These are phyloP conservation scores for Pseudogymnoascus sp. DNA, from an alignment of 2,329 filamentous ascomycete genomes.

Conservation along the genomic window DNA sequence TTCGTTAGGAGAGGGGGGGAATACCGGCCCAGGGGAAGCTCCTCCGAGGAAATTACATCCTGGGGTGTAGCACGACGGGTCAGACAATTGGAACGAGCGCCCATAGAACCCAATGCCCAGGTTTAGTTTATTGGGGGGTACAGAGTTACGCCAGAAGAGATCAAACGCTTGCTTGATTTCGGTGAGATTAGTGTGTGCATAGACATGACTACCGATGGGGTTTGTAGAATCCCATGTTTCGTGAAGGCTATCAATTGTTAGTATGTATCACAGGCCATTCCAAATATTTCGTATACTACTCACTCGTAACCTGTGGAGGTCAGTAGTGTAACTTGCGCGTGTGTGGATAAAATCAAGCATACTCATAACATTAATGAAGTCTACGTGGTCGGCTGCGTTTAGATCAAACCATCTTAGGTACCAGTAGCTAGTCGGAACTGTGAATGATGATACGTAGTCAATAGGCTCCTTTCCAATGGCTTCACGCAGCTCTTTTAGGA, in stretches of 20 bases:
- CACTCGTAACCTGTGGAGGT: not conserved
- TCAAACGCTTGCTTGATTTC: slow-evolving; percentile 14
- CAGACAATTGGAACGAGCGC: slow-evolving; percentile 13
- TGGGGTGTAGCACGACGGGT: slow-evolving; percentile 8
- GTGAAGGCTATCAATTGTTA: slow-evolving; percentile 9
- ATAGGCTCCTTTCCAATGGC: not conserved
- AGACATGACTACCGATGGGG: slow-evolving; percentile 4
- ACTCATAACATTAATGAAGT: slow-evolving; percentile 5
- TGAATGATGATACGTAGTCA: not conserved
- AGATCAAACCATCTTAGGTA: slow-evolving; percentile 9
- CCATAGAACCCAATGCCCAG: slow-evolving; percentile 15
- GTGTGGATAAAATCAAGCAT: not conserved
- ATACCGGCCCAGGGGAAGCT: slow-evolving; percentile 8
- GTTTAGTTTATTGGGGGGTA: slow-evolving; percentile 11
- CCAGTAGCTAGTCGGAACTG: not conserved
- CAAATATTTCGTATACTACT: not conserved
- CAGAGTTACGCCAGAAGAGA: slow-evolving; percentile 14
- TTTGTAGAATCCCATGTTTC: slow-evolving; percentile 13
- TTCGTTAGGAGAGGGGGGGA: not conserved
- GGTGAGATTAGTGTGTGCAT: slow-evolving; percentile 14
- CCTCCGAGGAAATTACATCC: slow-evolving; percentile 13
- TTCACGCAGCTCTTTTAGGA: not conserved
- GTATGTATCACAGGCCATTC: not conserved
- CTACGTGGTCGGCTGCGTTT: not conserved
- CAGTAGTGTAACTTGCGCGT: not conserved